Percentiles rank a stretch among this genome's conserved stretches.
Conservation (phyloP, 2,329 filamentous ascomycete species). For the Aspergillus luchuensis region DNA sequence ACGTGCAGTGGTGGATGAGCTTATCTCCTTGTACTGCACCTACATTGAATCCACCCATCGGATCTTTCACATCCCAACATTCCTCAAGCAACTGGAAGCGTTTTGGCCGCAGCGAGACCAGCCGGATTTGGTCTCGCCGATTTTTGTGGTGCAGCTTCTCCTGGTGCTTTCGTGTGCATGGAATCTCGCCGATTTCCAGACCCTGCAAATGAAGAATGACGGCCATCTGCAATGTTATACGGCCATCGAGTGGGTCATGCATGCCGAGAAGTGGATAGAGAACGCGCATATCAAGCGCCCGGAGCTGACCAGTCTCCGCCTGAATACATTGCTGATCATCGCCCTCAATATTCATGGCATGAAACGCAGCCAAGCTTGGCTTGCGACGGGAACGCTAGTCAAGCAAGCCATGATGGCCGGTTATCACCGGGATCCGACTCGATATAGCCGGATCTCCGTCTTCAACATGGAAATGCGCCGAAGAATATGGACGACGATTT, state of each 20-base stretch:
- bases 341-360: constrained; percentile 55
- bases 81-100: constrained; percentile 40
- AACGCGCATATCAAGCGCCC: constrained; percentile 66
- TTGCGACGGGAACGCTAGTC: constrained; percentile 53
- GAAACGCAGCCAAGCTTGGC: constrained; percentile 58
- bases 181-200: constrained; percentile 36
- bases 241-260: constrained; percentile 72
- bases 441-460: constrained; percentile 36
- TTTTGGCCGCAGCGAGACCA: constrained; percentile 37
- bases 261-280: constrained; percentile 86
- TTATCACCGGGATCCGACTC: constrained; percentile 49
- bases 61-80: constrained; percentile 45
- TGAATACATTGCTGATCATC: constrained; percentile 54
- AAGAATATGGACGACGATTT: constrained; percentile 59
- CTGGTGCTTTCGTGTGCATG: constrained; percentile 43
- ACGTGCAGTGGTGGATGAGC: constrained; percentile 38
- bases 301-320: constrained; percentile 52
- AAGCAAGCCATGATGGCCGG: constrained; percentile 57
- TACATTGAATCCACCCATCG: constrained; percentile 45
- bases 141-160: constrained; percentile 41
- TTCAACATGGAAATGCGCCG: constrained; percentile 53
- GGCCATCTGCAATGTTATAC: constrained; percentile 33
- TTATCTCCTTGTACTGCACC: constrained; percentile 42
- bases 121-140: constrained; percentile 30
- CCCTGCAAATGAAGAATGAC: constrained; percentile 32